Evolutionary conservation across 768 basidiomycete genomes (phyloP).

Genomic region (Boletus rubroflammeus): DNA sequence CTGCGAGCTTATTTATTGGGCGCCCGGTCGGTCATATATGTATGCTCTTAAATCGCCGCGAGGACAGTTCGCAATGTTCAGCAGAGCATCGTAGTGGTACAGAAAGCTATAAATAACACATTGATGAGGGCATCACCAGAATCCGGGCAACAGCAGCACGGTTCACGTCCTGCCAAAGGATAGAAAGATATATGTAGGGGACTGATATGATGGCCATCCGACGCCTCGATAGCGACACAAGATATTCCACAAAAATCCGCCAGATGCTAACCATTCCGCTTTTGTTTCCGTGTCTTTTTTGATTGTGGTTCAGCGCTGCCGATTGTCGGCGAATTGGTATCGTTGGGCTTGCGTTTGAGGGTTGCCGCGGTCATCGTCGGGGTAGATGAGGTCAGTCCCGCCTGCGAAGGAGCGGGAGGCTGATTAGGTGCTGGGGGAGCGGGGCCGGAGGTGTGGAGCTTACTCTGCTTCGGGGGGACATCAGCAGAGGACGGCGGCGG

Average conservation of each 20-base stretch:
- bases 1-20: conserved; percentile 12
- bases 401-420: conserved; percentile 39
- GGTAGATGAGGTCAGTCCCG: conserved; percentile 43
- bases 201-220: conserved; percentile 22
- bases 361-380: conserved; percentile 46
- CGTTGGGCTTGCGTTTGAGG: conserved; percentile 52
- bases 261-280: conserved; percentile 46
- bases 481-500: conserved; percentile 44
- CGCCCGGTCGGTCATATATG: background rate
- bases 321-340: conserved; percentile 50
- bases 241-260: conserved; percentile 33
- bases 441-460: conserved; percentile 46
- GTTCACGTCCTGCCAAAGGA: conserved; percentile 24
- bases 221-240: conserved; percentile 28
- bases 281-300: conserved; percentile 54
- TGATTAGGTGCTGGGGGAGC: conserved; percentile 39
- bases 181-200: conserved; percentile 30
- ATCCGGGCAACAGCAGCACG: conserved; percentile 26
- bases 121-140: conserved; percentile 21
- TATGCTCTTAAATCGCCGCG: conserved; percentile 5
- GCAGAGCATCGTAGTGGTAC: conserved; percentile 30
- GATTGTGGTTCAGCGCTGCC: conserved; percentile 45
- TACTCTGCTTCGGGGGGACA: conserved; percentile 63
- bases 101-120: conserved; percentile 37
- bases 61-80: conserved; percentile 16